phyloP scores from a whole-genome alignment of 202 grass and related monocot genomes.

The Setaria italica region DNA sequence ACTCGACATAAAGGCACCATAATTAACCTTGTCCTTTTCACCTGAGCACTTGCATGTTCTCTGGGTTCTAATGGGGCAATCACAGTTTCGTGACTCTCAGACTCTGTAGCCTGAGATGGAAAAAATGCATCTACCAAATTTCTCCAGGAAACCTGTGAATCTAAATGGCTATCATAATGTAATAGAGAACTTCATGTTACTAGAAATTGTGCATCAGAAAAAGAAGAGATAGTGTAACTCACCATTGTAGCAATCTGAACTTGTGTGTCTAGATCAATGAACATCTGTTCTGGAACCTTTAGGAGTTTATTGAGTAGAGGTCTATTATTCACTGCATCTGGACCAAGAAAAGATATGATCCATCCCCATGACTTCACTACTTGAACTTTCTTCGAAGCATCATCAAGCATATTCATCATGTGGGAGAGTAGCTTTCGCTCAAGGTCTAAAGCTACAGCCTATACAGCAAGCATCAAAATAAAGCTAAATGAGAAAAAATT shows the following conservation, averaged over 20 bases:
- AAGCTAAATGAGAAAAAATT: constrained; percentile 22
- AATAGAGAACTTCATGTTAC: constrained; percentile 5
- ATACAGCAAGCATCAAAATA: constrained; percentile 25
- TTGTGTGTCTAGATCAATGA: constrained; percentile 71
- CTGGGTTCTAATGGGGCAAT: constrained; percentile 17
- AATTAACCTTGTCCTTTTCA: constrained; percentile 81
- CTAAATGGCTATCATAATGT: constrained; percentile 41
- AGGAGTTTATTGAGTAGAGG: constrained; percentile 82
- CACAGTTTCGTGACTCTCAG: constrained; percentile 38
- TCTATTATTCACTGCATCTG: constrained; percentile 56
- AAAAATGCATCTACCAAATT: constrained; percentile 85
- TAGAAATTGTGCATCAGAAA: constrained; percentile 12
- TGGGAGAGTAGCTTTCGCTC: constrained; percentile 59
- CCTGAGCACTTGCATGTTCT: constrained; percentile 31
- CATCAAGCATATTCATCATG: constrained; percentile 68
- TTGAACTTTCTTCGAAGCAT: constrained; percentile 74
- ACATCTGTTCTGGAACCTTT: constrained; percentile 72
- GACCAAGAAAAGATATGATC: constrained; percentile 76
- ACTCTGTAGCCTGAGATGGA: constrained; percentile 43
- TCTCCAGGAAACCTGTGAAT: constrained; percentile 81
- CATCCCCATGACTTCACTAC: constrained; percentile 86
- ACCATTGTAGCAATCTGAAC: constrained; percentile 79
- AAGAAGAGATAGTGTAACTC: constrained; percentile 25
- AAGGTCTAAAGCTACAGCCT: constrained; percentile 70
- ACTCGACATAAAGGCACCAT: constrained; percentile 72